phyloP scores from a whole-genome alignment of 2,329 filamentous ascomycete genomes.

The Aspergillus transmontanensis region DNA sequence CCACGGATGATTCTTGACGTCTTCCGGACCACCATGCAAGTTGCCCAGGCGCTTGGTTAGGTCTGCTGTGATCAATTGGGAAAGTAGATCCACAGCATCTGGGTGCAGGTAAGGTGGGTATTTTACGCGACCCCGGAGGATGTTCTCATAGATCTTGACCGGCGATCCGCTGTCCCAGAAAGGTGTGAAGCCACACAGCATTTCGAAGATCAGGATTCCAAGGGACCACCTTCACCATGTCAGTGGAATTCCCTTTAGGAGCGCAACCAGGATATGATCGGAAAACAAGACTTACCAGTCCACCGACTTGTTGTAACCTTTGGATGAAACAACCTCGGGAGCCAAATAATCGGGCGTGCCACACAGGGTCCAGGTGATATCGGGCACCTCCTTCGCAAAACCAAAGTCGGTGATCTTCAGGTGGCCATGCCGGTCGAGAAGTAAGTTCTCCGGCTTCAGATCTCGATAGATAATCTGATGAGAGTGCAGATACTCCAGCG shows the following conservation, averaged over 20 bases:
- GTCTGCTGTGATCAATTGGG: conserved; percentile 90
- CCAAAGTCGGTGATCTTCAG: conserved; percentile 98
- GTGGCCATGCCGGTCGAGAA: conserved; percentile 90
- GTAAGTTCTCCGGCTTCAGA: conserved; percentile 90
- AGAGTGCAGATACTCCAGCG: conserved; percentile 90
- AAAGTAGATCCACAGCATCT: conserved; percentile 89
- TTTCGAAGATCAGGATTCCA: conserved; percentile 98
- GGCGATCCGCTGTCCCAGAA: conserved; percentile 98
- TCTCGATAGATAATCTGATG: conserved; percentile 98
- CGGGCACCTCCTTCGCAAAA: conserved; percentile 95
- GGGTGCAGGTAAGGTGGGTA: conserved; percentile 95
- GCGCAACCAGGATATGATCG: not conserved
- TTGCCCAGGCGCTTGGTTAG: conserved; percentile 95
- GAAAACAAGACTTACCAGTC: conserved; percentile 74
- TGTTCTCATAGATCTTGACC: conserved; percentile 99
- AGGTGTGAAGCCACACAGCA: conserved; percentile 97
- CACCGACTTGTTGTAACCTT: conserved; percentile 99
- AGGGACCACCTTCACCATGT: conserved; percentile 80
- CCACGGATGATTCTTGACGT: conserved; percentile 95
- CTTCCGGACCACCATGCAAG: conserved; percentile 82
- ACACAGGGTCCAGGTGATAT: conserved; percentile 99
- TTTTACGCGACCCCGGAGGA: conserved; percentile 91
- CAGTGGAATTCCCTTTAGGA: not conserved
- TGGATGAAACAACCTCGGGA: conserved; percentile 97
- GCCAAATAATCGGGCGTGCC: conserved; percentile 97